A percentile compares a stretch with the other conserved stretches of the same genome.
Evolutionary conservation across 768 basidiomycete species (phyloP).

Genomic region (Astraeus odoratus): DNA sequence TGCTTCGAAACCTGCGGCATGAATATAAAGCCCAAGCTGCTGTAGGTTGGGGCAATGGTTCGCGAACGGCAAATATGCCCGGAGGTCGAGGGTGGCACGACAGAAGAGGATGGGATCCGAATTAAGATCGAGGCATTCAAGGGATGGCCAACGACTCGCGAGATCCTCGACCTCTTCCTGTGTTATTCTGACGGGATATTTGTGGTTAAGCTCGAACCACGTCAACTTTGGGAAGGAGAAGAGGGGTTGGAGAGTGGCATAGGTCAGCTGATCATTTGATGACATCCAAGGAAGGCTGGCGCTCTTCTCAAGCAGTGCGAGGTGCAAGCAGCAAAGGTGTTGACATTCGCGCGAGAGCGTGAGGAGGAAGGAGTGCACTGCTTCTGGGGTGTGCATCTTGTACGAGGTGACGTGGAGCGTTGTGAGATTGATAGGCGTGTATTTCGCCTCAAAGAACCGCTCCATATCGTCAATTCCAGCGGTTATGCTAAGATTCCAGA

Average conservation of each 20-base stretch:
- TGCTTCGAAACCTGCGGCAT: constrained; percentile 24
- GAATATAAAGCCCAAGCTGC: constrained; percentile 32
- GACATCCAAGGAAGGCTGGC: constrained; percentile 8
- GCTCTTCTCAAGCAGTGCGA: constrained; percentile 27
- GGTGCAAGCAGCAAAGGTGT: constrained; percentile 36
- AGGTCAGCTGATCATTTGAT: constrained; percentile 26
- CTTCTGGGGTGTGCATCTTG: constrained; percentile 34
- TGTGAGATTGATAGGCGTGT: constrained; percentile 43
- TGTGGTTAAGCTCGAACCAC: constrained; percentile 29
- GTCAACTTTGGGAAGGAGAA: constrained; percentile 24
- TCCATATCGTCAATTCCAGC: constrained; percentile 38
- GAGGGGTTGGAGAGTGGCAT: constrained; percentile 31
- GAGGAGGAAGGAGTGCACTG: constrained; percentile 37
- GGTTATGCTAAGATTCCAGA: constrained; percentile 47
- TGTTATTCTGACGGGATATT: constrained; percentile 27
- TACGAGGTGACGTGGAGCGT: constrained; percentile 48
- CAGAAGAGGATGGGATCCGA: constrained; percentile 35
- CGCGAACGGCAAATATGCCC: constrained; percentile 34
- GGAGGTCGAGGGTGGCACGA: constrained; percentile 28
- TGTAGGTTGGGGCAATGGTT: constrained; percentile 31
- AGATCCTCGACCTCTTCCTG: constrained; percentile 40
- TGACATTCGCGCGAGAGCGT: constrained; percentile 42
- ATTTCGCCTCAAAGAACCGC: constrained; percentile 36
- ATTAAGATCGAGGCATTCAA: constrained; percentile 40
- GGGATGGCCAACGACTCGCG: constrained; percentile 38